Conservation (phyloP, 1,284 basidiomycete genomes). For the Ceratorhiza oryzae-sativae region DNA sequence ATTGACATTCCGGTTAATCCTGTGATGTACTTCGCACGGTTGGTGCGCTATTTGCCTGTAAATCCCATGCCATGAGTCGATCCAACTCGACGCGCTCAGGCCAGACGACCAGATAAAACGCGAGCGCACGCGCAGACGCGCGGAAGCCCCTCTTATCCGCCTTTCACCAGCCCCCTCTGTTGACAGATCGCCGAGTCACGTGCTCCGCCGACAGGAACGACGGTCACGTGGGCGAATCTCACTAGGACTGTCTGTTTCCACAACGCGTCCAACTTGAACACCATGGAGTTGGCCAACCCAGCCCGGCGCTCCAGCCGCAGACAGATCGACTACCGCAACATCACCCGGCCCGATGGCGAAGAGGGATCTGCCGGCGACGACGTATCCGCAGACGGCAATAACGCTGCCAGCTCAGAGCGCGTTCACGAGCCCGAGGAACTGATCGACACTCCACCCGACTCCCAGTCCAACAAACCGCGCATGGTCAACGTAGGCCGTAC, state of each 20-base stretch:
- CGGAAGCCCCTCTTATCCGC: neutral
- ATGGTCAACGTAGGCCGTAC: constrained; percentile 9
- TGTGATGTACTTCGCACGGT: constrained; percentile 33
- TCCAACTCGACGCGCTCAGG: neutral
- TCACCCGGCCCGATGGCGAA: neutral
- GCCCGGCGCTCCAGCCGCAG: constrained; percentile 6
- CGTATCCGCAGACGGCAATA: neutral
- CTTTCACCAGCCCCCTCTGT: neutral
- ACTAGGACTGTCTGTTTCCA: neutral
- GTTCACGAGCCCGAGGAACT: constrained; percentile 14
- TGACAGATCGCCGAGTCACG: neutral
- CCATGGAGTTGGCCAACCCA: constrained; percentile 15
- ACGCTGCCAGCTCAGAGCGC: constrained; percentile 32
- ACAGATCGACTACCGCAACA: constrained; percentile 20
- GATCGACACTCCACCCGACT: constrained; percentile 26
- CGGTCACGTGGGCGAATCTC: constrained; percentile 1
- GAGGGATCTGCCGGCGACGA: neutral
- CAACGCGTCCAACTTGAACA: constrained; percentile 24
- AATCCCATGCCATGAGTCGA: constrained; percentile 6
- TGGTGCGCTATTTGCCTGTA: constrained; percentile 5
- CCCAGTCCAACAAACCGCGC: constrained; percentile 24
- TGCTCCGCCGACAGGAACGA: neutral
- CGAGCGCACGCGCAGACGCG: neutral
- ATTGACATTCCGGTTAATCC: constrained; percentile 21
- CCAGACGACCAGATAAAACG: constrained; percentile 23